A percentile compares a stretch with the other conserved stretches of the same genome.
Evolutionary conservation across 1,284 basidiomycete species (phyloP).

Genomic region (Xerocomus tenax): DNA sequence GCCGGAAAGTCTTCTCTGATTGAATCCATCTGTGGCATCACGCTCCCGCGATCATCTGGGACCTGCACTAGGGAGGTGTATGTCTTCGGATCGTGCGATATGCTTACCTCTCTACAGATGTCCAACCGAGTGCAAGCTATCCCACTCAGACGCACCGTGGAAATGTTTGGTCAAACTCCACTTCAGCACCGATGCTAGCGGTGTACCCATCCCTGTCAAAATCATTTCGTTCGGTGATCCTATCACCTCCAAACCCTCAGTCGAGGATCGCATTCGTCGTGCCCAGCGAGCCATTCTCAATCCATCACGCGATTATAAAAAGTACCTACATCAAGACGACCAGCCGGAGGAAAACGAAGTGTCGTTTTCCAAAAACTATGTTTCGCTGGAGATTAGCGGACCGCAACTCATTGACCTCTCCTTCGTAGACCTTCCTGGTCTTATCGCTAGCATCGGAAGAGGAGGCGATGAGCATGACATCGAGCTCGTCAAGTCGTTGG

Average conservation of each 20-base stretch:
- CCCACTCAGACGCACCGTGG: constrained; percentile 44
- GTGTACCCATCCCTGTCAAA: constrained; percentile 34
- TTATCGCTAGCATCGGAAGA: constrained; percentile 54
- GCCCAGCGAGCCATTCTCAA: constrained; percentile 69
- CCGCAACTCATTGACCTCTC: constrained; percentile 62
- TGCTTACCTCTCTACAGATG: constrained; percentile 38
- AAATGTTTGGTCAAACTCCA: constrained; percentile 52
- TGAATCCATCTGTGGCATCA: constrained; percentile 65
- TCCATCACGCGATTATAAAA: constrained; percentile 34
- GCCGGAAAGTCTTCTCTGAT: constrained; percentile 70
- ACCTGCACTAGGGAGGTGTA: constrained; percentile 53
- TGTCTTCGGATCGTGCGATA: neutral
- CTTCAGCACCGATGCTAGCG: constrained; percentile 41
- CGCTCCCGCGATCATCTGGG: constrained; percentile 53
- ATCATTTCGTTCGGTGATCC: constrained; percentile 45
- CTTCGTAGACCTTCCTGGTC: constrained; percentile 47
- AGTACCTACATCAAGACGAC: constrained; percentile 37
- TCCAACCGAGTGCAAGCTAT: constrained; percentile 60
- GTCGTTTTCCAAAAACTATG: constrained; percentile 55
- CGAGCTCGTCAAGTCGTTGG: constrained; percentile 52
- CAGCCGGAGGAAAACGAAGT: constrained; percentile 32
- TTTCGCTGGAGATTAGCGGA: constrained; percentile 61
- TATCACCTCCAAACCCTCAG: constrained; percentile 44
- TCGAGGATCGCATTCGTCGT: constrained; percentile 58
- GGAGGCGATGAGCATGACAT: constrained; percentile 49